Conservation (phyloP, 1,139 yeast species). For the Blastobotrys proliferans region DNA sequence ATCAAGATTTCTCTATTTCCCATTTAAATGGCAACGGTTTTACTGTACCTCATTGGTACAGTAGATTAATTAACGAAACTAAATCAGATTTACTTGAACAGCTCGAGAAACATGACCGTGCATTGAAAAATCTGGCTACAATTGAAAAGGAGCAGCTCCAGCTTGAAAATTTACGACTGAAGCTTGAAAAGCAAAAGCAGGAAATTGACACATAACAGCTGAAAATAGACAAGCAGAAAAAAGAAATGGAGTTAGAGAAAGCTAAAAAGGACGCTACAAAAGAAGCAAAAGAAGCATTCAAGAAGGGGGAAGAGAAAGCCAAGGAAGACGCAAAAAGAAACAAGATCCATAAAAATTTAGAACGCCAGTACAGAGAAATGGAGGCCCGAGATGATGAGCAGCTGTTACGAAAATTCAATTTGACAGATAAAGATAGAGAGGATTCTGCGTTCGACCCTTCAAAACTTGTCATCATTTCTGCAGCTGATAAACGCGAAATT, state of each 20-base stretch:
- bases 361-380: neutral
- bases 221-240: neutral
- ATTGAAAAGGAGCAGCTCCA: too few species aligned
- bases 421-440: neutral
- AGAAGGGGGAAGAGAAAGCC: neutral
- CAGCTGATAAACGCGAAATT: conserved; percentile 24
- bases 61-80: too few species aligned
- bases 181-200: neutral
- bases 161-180: too few species aligned
- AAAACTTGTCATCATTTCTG: conserved; percentile 30
- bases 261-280: neutral
- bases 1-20: too few species aligned
- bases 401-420: neutral
- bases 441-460: conserved; percentile 23
- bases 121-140: too few species aligned
- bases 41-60: too few species aligned
- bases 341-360: neutral
- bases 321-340: neutral
- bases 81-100: too few species aligned
- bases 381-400: neutral
- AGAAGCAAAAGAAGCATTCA: neutral
- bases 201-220: neutral
- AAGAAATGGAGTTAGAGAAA: conserved; percentile 1
- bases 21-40: too few species aligned
- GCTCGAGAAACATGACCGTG: too few species aligned